phyloP scores from a whole-genome alignment of 495 filamentous ascomycete species.

The Tuber calosporum region DNA sequence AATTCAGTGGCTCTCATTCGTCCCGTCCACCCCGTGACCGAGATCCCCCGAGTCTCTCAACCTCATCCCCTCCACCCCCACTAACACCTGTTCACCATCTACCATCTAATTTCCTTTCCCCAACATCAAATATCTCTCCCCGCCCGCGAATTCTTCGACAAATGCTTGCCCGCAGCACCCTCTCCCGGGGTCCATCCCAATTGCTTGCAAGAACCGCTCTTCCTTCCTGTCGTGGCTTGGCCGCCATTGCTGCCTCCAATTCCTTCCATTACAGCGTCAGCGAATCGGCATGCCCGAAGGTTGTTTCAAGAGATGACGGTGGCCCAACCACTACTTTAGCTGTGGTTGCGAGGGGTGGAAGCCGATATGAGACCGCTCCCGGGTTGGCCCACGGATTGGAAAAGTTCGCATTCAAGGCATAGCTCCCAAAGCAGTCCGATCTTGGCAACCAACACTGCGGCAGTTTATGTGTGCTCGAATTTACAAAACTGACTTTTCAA shows the following conservation, averaged over 20 bases:
- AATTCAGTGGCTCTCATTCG: conserved; percentile 23
- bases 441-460: not conserved
- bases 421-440: conserved; percentile 29
- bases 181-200: conserved; percentile 44
- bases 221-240: conserved; percentile 62
- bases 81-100: conserved; percentile 6
- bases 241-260: conserved; percentile 62
- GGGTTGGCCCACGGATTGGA: conserved; percentile 84
- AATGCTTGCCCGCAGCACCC: conserved; percentile 45
- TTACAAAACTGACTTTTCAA: not conserved
- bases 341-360: conserved; percentile 84
- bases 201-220: conserved; percentile 50
- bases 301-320: conserved; percentile 76
- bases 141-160: conserved; percentile 40
- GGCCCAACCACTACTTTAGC: conserved; percentile 85
- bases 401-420: conserved; percentile 92
- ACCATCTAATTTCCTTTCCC: conserved; percentile 10
- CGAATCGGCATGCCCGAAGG: conserved; percentile 78
- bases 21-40: conserved; percentile 4
- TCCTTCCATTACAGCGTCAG: conserved; percentile 81
- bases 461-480: not conserved
- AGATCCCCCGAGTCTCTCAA: conserved; percentile 7
- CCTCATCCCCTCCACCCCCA: conserved; percentile 8
- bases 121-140: conserved; percentile 22
- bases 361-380: conserved; percentile 79